Conservation (phyloP, 345 rosid genomes). For the Salix viminalis region DNA sequence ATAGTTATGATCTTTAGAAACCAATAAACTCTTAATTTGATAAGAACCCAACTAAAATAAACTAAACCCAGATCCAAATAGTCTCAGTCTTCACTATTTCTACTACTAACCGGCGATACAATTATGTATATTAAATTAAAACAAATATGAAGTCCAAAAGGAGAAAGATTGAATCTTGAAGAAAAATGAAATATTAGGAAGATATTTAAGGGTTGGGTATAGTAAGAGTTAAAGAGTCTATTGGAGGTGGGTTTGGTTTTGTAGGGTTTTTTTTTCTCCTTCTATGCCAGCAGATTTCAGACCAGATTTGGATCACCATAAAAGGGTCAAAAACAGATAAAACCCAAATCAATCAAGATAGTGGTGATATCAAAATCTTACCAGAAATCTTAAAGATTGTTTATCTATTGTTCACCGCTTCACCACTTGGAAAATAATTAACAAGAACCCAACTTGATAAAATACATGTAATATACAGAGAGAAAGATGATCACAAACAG, state of each 20-base stretch:
- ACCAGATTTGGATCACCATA: conserved; percentile 34
- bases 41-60: neutral
- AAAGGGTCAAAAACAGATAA: conserved; percentile 18
- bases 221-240: neutral
- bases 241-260: neutral
- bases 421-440: neutral
- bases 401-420: neutral
- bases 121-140: neutral
- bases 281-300: conserved; percentile 41
- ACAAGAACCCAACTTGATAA: neutral
- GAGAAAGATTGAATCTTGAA: neutral
- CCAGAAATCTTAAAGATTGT: neutral
- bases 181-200: neutral
- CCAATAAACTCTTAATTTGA: neutral
- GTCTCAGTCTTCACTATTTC: neutral
- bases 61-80: neutral
- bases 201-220: neutral
- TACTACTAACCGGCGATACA: neutral
- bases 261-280: conserved; percentile 16
- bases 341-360: conserved; percentile 5
- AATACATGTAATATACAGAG: neutral
- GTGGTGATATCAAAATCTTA: neutral
- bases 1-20: neutral
- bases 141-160: neutral
- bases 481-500: neutral